These are phyloP conservation scores for Colletotrichum magnum DNA, from an alignment of 2,329 filamentous ascomycete genomes.

Conservation along the genomic window DNA sequence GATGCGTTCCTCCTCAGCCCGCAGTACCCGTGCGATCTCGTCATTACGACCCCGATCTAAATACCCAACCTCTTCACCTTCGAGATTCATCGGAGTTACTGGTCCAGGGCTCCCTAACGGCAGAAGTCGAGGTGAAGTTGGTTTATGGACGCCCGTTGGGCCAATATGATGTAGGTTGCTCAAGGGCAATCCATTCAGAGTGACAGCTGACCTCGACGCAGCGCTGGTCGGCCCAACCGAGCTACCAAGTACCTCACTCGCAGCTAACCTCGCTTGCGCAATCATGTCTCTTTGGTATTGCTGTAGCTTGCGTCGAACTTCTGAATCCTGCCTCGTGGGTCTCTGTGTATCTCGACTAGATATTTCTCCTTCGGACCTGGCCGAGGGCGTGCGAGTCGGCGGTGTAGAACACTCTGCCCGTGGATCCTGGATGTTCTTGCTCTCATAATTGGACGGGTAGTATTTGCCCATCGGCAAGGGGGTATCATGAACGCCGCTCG, in stretches of 20 bases:
- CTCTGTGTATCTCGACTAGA: conserved; percentile 40
- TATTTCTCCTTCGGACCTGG: conserved; percentile 44
- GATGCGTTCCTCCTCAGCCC: conserved; percentile 50
- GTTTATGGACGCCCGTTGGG: conserved; percentile 59
- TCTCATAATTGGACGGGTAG: conserved; percentile 74
- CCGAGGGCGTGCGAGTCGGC: conserved; percentile 20
- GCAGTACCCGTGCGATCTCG: conserved; percentile 40
- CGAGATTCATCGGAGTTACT: conserved; percentile 73
- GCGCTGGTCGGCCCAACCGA: conserved; percentile 44
- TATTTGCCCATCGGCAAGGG: conserved; percentile 73
- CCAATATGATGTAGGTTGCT: conserved; percentile 55
- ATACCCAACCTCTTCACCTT: conserved; percentile 56
- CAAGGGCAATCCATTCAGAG: conserved; percentile 53
- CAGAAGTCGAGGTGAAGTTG: conserved; percentile 63
- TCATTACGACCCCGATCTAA: conserved; percentile 49
- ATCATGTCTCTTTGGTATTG: conserved; percentile 75
- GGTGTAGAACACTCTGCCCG: conserved; percentile 35
- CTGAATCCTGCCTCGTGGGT: conserved; percentile 58
- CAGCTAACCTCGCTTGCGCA: conserved; percentile 66
- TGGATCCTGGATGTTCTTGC: conserved; percentile 47
- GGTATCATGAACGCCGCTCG: conserved; percentile 62
- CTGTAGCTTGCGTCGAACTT: conserved; percentile 65
- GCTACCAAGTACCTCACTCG: conserved; percentile 49
- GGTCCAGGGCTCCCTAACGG: conserved; percentile 72
- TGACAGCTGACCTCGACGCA: conserved; percentile 47